These are phyloP conservation scores for Hanseniaspora lachancei DNA, from an alignment of 805 yeast genomes.

Conservation along the genomic window DNA sequence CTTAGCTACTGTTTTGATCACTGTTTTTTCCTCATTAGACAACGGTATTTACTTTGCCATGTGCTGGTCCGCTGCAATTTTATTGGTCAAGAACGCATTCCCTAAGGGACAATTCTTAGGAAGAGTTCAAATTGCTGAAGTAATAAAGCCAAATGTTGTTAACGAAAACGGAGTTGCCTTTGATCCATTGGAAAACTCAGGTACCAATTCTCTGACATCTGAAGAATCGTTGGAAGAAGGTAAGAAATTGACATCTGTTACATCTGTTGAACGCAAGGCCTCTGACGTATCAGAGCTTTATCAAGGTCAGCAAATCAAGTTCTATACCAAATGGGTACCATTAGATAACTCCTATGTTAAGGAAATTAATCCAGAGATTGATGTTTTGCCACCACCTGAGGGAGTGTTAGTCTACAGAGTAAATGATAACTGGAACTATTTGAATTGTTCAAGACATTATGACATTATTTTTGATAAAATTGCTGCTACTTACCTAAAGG, in stretches of 20 bases:
- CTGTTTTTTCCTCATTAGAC: conserved; percentile 71
- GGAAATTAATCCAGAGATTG: conserved; percentile 42
- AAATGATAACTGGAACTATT: conserved; percentile 66
- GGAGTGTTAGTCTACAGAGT: conserved; percentile 82
- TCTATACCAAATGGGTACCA: conserved; percentile 61
- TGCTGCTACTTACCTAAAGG: conserved; percentile 47
- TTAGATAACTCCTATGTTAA: conserved; percentile 29
- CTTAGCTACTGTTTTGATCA: conserved; percentile 55
- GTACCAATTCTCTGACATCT: conserved; percentile 6
- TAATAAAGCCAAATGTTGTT: conserved; percentile 45
- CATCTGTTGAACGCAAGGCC: conserved; percentile 9
- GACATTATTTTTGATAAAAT: conserved; percentile 60
- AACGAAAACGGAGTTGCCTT: conserved; percentile 13
- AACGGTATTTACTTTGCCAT: conserved; percentile 84
- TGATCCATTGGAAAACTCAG: conserved; percentile 2
- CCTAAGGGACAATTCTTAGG: conserved; percentile 80
- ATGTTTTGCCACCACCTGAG: conserved; percentile 69
- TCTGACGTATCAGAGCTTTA: conserved; percentile 2
- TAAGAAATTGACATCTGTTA: neutral
- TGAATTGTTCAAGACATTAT: conserved; percentile 62
- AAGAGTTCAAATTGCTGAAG: conserved; percentile 55
- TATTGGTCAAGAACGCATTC: conserved; percentile 62
- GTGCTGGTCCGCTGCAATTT: conserved; percentile 63
- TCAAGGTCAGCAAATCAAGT: conserved; percentile 24
- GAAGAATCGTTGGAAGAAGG: conserved; percentile 12